Evolutionary conservation across 306 rosid species (phyloP).

Genomic region (Carpinus viminea): DNA sequence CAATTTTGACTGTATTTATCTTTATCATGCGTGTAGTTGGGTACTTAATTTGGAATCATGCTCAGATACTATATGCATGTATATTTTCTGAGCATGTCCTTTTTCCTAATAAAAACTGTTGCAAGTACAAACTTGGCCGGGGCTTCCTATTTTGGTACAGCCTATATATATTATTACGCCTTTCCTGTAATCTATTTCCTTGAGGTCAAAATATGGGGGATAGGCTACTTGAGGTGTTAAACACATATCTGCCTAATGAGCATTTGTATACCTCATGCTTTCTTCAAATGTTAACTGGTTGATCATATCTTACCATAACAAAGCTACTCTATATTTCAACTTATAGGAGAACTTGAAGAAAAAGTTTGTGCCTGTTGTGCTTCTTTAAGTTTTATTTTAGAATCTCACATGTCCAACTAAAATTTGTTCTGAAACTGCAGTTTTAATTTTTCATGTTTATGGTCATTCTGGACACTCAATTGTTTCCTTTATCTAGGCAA

Average conservation of each 20-base stretch:
- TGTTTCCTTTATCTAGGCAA: conserved; percentile 61
- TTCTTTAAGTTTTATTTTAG: background rate
- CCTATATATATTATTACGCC: background rate
- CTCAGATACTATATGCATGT: too few relatives aligned
- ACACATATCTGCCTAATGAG: background rate
- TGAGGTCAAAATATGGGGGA: background rate
- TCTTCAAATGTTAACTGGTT: background rate
- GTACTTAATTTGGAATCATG: background rate
- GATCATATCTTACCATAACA: background rate
- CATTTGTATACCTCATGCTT: background rate
- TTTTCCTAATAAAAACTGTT: background rate
- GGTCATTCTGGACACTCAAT: conserved; percentile 12
- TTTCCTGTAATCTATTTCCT: background rate
- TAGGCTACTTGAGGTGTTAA: background rate
- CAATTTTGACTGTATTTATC: background rate
- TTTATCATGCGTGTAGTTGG: background rate
- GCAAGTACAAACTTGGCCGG: background rate
- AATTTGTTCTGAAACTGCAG: background rate
- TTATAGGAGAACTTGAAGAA: background rate
- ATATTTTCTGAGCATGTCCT: too few relatives aligned
- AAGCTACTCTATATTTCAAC: background rate
- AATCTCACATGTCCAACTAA: conserved; percentile 2
- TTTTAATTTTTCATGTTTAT: background rate
- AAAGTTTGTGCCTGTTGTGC: background rate
- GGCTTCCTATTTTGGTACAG: background rate